These are phyloP conservation scores for Naganishia sp. DNA, from an alignment of 1,284 basidiomycete genomes.

Conservation along the genomic window DNA sequence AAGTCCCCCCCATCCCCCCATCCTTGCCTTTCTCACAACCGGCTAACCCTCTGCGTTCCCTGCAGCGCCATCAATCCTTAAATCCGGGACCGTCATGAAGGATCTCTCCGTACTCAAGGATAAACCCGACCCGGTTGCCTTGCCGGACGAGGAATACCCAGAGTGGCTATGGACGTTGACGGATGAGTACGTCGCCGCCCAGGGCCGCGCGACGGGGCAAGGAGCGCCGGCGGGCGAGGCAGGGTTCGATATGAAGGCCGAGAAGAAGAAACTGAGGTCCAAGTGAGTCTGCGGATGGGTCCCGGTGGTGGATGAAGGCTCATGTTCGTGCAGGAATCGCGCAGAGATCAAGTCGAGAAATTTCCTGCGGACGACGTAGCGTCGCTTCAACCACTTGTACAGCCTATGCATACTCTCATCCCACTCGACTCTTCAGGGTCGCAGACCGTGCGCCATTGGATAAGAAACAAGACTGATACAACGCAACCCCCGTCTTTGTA, in stretches of 20 bases:
- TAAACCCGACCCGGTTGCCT: constrained; percentile 74
- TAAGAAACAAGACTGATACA: constrained; percentile 2
- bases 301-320: neutral
- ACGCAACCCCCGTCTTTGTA: neutral
- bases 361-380: constrained; percentile 47
- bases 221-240: constrained; percentile 30
- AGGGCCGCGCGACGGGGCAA: constrained; percentile 6
- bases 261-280: constrained; percentile 47
- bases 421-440: too few species aligned
- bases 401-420: neutral
- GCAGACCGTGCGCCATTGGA: neutral
- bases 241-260: constrained; percentile 41
- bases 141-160: constrained; percentile 82
- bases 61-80: constrained; percentile 57
- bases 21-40: neutral
- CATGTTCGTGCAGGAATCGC: constrained; percentile 42
- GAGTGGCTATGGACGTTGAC: constrained; percentile 84
- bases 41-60: neutral
- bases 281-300: constrained; percentile 41
- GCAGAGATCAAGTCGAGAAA: constrained; percentile 51
- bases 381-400: neutral
- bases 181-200: constrained; percentile 36
- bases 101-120: constrained; percentile 82
- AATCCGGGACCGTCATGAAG: constrained; percentile 68
- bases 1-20: neutral